phyloP scores from a whole-genome alignment of 805 yeast species.

The Starmerella ratchasimensis region DNA sequence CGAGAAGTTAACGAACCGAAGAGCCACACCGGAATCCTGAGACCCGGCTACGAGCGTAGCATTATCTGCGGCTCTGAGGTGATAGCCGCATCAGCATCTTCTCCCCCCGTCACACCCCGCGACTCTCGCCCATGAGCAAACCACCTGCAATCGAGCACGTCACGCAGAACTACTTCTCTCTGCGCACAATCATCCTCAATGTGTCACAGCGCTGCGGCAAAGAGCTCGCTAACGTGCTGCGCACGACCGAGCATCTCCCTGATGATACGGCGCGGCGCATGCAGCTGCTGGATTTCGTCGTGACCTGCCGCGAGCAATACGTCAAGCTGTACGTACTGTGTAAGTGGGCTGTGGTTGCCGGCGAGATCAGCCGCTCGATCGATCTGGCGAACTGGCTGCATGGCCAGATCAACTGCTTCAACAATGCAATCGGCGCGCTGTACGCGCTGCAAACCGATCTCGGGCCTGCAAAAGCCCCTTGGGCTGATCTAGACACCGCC shows the following conservation, averaged over 20 bases:
- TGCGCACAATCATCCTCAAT: constrained; percentile 44
- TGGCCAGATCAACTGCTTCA: constrained; percentile 59
- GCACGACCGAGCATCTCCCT: constrained; percentile 43
- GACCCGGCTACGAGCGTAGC: too few species aligned
- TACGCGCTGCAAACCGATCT: constrained; percentile 56
- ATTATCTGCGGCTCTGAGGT: neutral
- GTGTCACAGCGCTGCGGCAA: constrained; percentile 49
- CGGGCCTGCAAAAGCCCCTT: constrained; percentile 80
- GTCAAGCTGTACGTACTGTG: constrained; percentile 71
- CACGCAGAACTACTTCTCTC: constrained; percentile 52
- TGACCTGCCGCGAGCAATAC: constrained; percentile 66
- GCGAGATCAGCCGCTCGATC: constrained; percentile 59
- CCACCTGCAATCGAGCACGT: constrained; percentile 52
- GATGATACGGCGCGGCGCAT: constrained; percentile 53
- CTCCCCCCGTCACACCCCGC: neutral
- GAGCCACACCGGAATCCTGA: too few species aligned
- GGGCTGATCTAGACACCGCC: constrained; percentile 80
- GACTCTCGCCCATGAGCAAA: neutral
- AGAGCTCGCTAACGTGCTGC: constrained; percentile 47
- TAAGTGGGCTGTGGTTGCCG: constrained; percentile 73
- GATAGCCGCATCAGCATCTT: neutral
- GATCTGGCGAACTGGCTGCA: constrained; percentile 82
- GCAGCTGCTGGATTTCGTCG: constrained; percentile 51
- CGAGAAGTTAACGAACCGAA: too few species aligned
- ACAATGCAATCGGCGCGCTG: constrained; percentile 47